Evolutionary conservation across 2,329 filamentous ascomycete species (phyloP), one percentile per base, ranked within the genome.

Genomic region (Apiospora hydei): DNA sequence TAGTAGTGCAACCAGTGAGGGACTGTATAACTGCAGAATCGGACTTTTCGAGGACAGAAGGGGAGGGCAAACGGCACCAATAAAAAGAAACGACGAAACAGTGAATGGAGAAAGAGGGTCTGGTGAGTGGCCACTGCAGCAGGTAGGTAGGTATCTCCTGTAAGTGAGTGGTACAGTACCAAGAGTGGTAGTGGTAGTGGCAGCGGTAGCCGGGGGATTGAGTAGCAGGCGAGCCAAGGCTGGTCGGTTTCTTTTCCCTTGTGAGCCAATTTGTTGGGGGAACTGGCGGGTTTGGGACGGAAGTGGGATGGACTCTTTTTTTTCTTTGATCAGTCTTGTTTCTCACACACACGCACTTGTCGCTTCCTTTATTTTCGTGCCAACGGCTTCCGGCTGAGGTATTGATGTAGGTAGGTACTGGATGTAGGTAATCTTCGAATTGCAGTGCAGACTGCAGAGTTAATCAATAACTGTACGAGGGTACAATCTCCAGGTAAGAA

Each of bases 231-330:
- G 57, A 64, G 57, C 57, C 57, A 64, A 64, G 57, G 30, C 57
- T 64, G 41, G 57, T 64, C 57, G 57, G 34, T 64, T 41, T 64
- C 34, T 41, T 41, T 38, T 64, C 34, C 34, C 34, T 38, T n/a
- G 57, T 64, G 57, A 64, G 57, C 57, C 57, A 64, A 64, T 64
- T 64, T 64, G 57, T 64, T 64, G 57, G 57, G 57, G 57, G 57
- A 64, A 64, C 57, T 41, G 57, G 57, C 57, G 57, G 57, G 57
- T 41, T 64, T 64, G 57, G 57, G 26, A 41, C 34, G 34, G 34
- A 64, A 64, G 57, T 64, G 57, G 57, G 57, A 64, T 64, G 57
- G 34, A 41, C 57, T 18, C 16, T 57, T 57, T 57, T 57, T 57
- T 18, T 61, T 61, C 21, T 47, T 47, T 21, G 1, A 38, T 11